These are phyloP conservation scores for Osmanthus fragrans DNA, from an alignment of 257 asterid species.

Conservation along the genomic window DNA sequence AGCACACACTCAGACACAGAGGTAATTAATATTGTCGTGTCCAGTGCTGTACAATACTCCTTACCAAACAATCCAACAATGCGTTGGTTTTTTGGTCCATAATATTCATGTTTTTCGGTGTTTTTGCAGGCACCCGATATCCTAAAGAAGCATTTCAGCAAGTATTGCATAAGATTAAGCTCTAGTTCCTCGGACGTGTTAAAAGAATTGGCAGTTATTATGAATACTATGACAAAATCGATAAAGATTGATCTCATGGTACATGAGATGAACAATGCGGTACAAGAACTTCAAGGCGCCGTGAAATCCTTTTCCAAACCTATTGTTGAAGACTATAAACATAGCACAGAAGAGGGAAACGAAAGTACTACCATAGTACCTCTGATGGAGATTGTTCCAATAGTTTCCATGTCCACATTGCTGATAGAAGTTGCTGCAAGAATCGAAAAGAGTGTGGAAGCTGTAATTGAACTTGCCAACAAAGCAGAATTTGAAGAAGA, in stretches of 20 bases:
- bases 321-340: conserved; percentile 13
- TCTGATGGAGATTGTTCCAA: conserved; percentile 55
- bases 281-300: conserved; percentile 51
- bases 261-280: conserved; percentile 60
- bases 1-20: conserved; percentile 40
- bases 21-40: conserved; percentile 33
- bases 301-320: conserved; percentile 45
- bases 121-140: conserved; percentile 49
- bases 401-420: conserved; percentile 56
- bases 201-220: conserved; percentile 46
- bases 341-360: conserved; percentile 20
- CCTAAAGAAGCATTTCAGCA: conserved; percentile 54
- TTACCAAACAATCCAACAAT: not conserved
- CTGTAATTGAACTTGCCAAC: conserved; percentile 48
- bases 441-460: conserved; percentile 47
- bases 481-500: conserved; percentile 54
- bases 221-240: conserved; percentile 54
- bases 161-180: conserved; percentile 43
- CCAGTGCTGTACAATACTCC: not conserved
- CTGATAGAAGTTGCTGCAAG: conserved; percentile 66
- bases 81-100: not conserved
- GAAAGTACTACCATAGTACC: conserved; percentile 22
- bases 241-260: conserved; percentile 43
- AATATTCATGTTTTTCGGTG: not conserved
- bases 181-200: conserved; percentile 46